These are phyloP conservation scores for Fomitiporia mediterranea DNA, from an alignment of 1,284 basidiomycete genomes.

Conservation along the genomic window DNA sequence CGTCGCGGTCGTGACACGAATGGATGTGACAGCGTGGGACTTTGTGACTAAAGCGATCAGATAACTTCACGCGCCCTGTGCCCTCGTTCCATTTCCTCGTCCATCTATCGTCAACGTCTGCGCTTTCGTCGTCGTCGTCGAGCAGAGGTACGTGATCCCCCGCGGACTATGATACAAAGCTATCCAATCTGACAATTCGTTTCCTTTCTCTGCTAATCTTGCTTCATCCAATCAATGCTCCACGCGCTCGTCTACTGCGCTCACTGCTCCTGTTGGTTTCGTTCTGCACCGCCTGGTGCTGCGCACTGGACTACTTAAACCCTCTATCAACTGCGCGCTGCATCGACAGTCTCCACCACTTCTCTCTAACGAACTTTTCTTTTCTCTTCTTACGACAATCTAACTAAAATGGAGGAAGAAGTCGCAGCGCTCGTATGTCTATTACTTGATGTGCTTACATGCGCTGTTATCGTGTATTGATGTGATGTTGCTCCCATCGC, in stretches of 20 bases:
- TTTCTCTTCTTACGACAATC: constrained; percentile 19
- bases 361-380: background rate
- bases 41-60: constrained; percentile 4
- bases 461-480: background rate
- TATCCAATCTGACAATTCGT: background rate
- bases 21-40: background rate
- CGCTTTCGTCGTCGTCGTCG: constrained; percentile 8
- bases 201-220: background rate
- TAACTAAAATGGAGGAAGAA: constrained; percentile 39
- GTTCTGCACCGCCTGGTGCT: constrained; percentile 2
- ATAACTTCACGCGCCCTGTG: constrained; percentile 17
- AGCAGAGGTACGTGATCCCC: constrained; percentile 10
- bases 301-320: background rate
- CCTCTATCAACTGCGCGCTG: background rate
- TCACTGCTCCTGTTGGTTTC: background rate
- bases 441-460: background rate
- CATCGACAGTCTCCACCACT: background rate
- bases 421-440: constrained; percentile 40
- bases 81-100: constrained; percentile 10
- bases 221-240: constrained; percentile 4
- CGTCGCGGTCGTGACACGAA: constrained; percentile 5
- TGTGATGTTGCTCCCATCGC: background rate
- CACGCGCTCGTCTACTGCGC: background rate
- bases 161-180: background rate
- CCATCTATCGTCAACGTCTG: constrained; percentile 12